Conservation (phyloP, 2,329 filamentous ascomycete genomes). For the Sclerotinia subarctica region DNA sequence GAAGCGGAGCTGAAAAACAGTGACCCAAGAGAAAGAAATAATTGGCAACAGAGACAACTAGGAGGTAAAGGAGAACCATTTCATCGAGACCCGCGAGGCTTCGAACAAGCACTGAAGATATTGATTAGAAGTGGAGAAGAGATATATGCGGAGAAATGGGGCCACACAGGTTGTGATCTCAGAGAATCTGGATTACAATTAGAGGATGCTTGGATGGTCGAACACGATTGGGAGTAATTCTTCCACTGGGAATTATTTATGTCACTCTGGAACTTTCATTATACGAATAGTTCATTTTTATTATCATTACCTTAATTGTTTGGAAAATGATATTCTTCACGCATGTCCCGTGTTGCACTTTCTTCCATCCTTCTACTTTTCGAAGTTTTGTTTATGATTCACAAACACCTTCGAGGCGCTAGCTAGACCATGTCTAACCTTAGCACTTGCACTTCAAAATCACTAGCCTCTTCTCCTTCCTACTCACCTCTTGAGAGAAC, state of each 20-base stretch:
- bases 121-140: conserved; percentile 45
- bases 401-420: background rate
- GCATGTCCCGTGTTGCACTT: background rate
- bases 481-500: background rate
- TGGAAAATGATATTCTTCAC: background rate
- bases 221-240: conserved; percentile 41
- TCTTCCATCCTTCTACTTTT: background rate
- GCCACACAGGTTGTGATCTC: conserved; percentile 45
- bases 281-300: too few species aligned
- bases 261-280: background rate
- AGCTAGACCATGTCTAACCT: too few species aligned
- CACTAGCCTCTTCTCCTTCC: too few species aligned
- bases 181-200: conserved; percentile 40
- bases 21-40: conserved; percentile 43
- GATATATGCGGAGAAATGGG: conserved; percentile 46
- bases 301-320: too few species aligned
- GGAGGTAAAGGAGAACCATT: conserved; percentile 55
- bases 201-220: conserved; percentile 48
- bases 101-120: conserved; percentile 45
- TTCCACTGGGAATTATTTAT: background rate
- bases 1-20: conserved; percentile 34
- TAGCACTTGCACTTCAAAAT: accelerated
- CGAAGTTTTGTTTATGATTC: background rate
- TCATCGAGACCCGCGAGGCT: conserved; percentile 48
- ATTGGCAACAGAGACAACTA: conserved; percentile 51